A percentile compares a stretch with the other conserved stretches of the same genome.
These are phyloP conservation scores for Lupinus albus DNA, from an alignment of 306 rosid species.

Conservation along the genomic window DNA sequence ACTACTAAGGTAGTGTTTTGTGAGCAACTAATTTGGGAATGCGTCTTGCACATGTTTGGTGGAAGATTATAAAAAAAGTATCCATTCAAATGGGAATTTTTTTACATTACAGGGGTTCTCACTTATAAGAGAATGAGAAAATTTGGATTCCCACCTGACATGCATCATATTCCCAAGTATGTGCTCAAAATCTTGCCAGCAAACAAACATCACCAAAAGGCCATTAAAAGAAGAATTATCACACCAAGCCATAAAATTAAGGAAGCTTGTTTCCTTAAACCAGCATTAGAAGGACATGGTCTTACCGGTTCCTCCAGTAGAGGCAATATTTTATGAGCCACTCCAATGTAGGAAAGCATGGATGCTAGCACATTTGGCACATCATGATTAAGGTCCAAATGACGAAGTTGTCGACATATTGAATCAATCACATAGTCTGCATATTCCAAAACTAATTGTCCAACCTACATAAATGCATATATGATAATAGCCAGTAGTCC, in stretches of 20 bases:
- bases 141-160: too few species aligned
- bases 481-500: background rate
- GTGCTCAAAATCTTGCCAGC: too few species aligned
- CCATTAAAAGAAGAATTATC: slow-evolving; percentile 27
- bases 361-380: slow-evolving; percentile 89
- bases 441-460: slow-evolving; percentile 71
- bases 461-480: slow-evolving; percentile 61
- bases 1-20: background rate
- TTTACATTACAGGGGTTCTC: too few species aligned
- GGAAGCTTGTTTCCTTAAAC: slow-evolving; percentile 27
- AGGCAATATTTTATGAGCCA: slow-evolving; percentile 85
- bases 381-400: slow-evolving; percentile 78
- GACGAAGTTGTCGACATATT: slow-evolving; percentile 82
- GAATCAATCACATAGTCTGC: slow-evolving; percentile 97
- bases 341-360: slow-evolving; percentile 86
- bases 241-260: slow-evolving; percentile 21
- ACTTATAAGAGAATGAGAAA: too few species aligned
- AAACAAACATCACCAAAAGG: background rate
- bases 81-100: too few species aligned
- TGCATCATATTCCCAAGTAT: too few species aligned
- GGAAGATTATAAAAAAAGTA: too few species aligned
- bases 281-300: slow-evolving; percentile 20
- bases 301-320: slow-evolving; percentile 89
- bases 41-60: too few species aligned
- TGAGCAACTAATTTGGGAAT: too few species aligned